Evolutionary conservation across 495 filamentous ascomycete genomes (phyloP).

Genomic region (Penicillium daleae): DNA sequence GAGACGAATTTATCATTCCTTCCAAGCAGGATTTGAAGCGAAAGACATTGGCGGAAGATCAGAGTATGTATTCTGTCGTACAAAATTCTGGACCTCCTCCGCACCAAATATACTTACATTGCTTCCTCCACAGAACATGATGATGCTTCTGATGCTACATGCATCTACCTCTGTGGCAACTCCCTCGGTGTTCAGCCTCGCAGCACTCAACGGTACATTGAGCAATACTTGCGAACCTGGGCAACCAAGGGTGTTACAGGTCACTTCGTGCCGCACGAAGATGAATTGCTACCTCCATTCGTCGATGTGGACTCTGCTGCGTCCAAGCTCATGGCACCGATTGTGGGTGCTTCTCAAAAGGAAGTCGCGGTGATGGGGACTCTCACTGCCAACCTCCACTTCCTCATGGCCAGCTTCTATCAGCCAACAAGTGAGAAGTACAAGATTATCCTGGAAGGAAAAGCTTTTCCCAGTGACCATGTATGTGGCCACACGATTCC

Average conservation of each 20-base stretch:
- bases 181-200: slow-evolving; percentile 90
- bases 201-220: slow-evolving; percentile 68
- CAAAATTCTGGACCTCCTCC: background rate
- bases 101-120: background rate
- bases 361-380: slow-evolving; percentile 96
- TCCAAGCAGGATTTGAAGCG: slow-evolving; percentile 76
- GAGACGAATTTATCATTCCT: slow-evolving; percentile 83
- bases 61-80: slow-evolving; percentile 29
- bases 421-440: slow-evolving; percentile 71
- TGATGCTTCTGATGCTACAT: slow-evolving; percentile 46
- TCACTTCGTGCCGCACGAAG: slow-evolving; percentile 83
- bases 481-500: slow-evolving; percentile 40
- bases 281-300: slow-evolving; percentile 77
- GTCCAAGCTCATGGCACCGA: slow-evolving; percentile 72
- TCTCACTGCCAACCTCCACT: slow-evolving; percentile 87
- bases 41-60: slow-evolving; percentile 54
- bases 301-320: slow-evolving; percentile 76
- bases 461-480: slow-evolving; percentile 95
- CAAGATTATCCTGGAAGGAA: slow-evolving; percentile 91
- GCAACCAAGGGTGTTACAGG: slow-evolving; percentile 90
- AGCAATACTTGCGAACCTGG: slow-evolving; percentile 83
- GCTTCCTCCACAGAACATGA: slow-evolving; percentile 33
- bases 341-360: slow-evolving; percentile 78
- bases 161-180: slow-evolving; percentile 95
- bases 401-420: slow-evolving; percentile 93